A percentile compares a stretch with the other conserved stretches of the same genome.
Conservation (phyloP, 106 monocot species). For the Iris macrosiphon region DNA sequence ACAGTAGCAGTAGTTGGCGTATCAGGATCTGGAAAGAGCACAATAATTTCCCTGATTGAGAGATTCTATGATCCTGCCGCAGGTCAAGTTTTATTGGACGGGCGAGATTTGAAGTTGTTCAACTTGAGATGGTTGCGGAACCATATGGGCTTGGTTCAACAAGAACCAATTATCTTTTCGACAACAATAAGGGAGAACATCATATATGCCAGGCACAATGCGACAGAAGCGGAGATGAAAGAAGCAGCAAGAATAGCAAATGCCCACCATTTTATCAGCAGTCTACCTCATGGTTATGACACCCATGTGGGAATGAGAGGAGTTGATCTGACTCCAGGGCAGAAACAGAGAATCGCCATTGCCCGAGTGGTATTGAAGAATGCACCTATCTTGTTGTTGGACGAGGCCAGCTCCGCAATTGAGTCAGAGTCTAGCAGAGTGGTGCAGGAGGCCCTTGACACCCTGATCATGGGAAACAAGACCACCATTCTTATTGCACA, state of each 20-base stretch:
- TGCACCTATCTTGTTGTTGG: slow-evolving; percentile 92
- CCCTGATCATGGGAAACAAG: slow-evolving; percentile 94
- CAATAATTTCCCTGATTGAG: slow-evolving; percentile 89
- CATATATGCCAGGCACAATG: slow-evolving; percentile 96
- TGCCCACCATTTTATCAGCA: slow-evolving; percentile 99
- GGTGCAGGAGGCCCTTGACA: slow-evolving; percentile 94
- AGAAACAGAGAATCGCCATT: slow-evolving; percentile 96
- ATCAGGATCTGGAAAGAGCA: slow-evolving; percentile 98
- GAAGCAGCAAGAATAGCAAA: slow-evolving; percentile 99
- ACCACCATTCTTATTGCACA: slow-evolving; percentile 94
- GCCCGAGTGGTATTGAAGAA: slow-evolving; percentile 94
- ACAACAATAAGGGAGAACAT: slow-evolving; percentile 96
- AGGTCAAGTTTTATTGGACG: slow-evolving; percentile 83
- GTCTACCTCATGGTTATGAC: slow-evolving; percentile 95
- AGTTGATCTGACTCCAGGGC: slow-evolving; percentile 86
- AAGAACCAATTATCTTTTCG: slow-evolving; percentile 97
- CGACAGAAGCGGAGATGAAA: slow-evolving; percentile 90
- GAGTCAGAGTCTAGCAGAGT: slow-evolving; percentile 97
- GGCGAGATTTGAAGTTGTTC: slow-evolving; percentile 78
- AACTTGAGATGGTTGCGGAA: slow-evolving; percentile 90
- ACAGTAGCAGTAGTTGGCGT: slow-evolving; percentile 96
- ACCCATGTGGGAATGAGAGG: slow-evolving; percentile 97
- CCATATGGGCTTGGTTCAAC: slow-evolving; percentile 95
- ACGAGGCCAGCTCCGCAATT: slow-evolving; percentile 93
- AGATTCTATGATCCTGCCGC: slow-evolving; percentile 91